Base-by-base conservation (phyloP, 164 flowering plant genomes). In the Houttuynia cordata region DNA sequence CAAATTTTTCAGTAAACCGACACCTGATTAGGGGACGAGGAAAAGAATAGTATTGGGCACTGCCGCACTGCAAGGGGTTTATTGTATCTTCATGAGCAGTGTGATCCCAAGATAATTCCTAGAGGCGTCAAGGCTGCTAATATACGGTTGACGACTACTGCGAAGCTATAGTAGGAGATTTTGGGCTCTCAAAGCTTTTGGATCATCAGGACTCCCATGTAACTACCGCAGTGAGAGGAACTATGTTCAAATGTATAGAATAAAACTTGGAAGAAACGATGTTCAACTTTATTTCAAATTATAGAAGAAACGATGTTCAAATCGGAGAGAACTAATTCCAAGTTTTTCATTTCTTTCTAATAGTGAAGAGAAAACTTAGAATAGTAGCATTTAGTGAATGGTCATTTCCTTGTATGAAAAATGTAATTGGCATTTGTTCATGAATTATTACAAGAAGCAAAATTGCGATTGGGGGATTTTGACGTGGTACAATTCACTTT, bases 71-170 rank as follows among this genome's bases (percentile, higher is more conserved):
- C 79, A 18, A 72, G 97, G 57, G 97, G 97, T 37, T 66, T 91
- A 20, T 45, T 91, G 40, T 91, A 91, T 58, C 91, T 91, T 17
- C 97, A 90, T 60, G 97, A 90, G 76, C 96, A 91, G 40, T 91
- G 97, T 68, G 96, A 91, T 68, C 97, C 97, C 6, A 91, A 91
- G 77, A 91, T 91, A 51, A 84, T 88, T 37, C 97, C 88, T 55
- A 75, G 97, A 56, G 97, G 86, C 73, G 94, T 91, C 19, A 91
- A 91, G 75, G 96, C 96, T 49, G 94, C 96, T 30, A 91, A 91
- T 60, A 82, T 91, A 66, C 68, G 88, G 72, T 88, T 91, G 96
- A 88, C 69, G 97, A 86, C 58, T 78, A 73, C 67, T 86, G 77
- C 69, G 96, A 86, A 66, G 97, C 97, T 41, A 90, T 91, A 30